Percentiles rank a stretch among this genome's conserved stretches.
These are phyloP conservation scores for Teratosphaeria pseudoeucalypti DNA, from an alignment of 2,329 filamentous ascomycete species.

Conservation along the genomic window DNA sequence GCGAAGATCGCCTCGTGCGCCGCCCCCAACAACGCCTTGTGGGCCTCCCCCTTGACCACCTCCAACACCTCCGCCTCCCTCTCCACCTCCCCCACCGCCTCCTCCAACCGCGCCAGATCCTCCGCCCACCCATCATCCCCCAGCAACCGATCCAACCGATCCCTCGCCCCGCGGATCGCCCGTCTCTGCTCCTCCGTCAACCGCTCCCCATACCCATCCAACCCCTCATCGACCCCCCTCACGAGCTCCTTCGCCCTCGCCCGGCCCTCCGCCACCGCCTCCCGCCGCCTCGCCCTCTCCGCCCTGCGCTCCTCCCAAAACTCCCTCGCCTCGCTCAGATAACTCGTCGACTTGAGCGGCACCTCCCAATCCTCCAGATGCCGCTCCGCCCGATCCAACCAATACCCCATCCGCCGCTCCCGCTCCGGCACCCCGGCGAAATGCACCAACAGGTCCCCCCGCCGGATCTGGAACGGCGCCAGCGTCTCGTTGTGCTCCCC, in stretches of 20 bases:
- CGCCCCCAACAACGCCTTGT: constrained; percentile 21
- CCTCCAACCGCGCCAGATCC: constrained; percentile 14
- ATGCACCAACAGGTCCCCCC: constrained; percentile 35
- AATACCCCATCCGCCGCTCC: constrained; percentile 27
- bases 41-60: constrained; percentile 13
- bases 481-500: constrained; percentile 29
- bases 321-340: constrained; percentile 26
- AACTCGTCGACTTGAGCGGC: constrained; percentile 27
- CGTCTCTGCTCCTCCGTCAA: constrained; percentile 15
- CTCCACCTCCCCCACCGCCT: constrained; percentile 11
- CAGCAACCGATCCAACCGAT: constrained; percentile 17
- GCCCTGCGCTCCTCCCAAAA: constrained; percentile 26
- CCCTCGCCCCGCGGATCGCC: constrained; percentile 17
- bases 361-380: constrained; percentile 31
- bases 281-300: constrained; percentile 13
- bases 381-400: constrained; percentile 28
- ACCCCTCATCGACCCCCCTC: constrained; percentile 12
- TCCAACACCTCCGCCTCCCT: constrained; percentile 16
- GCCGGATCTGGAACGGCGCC: constrained; percentile 26
- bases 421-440: constrained; percentile 30
- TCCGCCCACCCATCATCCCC: constrained; percentile 12
- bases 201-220: constrained; percentile 21
- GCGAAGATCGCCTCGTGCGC: constrained; percentile 28
- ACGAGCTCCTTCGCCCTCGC: constrained; percentile 16
- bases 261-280: constrained; percentile 11